phyloP scores from a whole-genome alignment of 805 yeast species.

The Schwanniomyces polymorphus region DNA sequence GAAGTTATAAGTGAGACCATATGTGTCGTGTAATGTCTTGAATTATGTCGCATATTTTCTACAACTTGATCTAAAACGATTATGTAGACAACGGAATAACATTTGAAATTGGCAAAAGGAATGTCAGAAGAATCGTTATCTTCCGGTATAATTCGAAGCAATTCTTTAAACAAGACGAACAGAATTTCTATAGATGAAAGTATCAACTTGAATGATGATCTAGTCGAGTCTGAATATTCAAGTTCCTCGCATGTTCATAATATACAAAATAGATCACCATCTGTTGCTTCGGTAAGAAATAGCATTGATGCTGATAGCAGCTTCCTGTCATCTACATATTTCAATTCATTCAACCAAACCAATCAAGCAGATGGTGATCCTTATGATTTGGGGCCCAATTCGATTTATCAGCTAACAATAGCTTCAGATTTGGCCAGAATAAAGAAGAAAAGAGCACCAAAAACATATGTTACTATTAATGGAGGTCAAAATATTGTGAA shows the following conservation, averaged over 20 bases:
- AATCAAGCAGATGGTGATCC: conserved; percentile 14
- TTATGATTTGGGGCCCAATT: conserved; percentile 68
- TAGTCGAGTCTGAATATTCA: conserved; percentile 26
- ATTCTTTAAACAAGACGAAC: neutral
- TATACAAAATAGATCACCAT: conserved; percentile 11
- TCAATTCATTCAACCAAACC: conserved; percentile 16
- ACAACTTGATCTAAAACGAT: neutral
- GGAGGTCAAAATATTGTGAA: conserved; percentile 44
- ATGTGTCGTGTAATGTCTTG: neutral
- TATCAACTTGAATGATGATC: conserved; percentile 33
- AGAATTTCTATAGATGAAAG: conserved; percentile 22
- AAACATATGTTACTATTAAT: conserved; percentile 35
- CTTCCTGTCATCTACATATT: conserved; percentile 26
- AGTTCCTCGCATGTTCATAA: conserved; percentile 11
- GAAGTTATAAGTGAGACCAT: neutral
- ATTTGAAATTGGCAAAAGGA: neutral
- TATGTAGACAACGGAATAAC: neutral
- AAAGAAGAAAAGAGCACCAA: conserved; percentile 32
- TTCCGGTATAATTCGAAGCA: neutral
- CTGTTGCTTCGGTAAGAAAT: conserved; percentile 19
- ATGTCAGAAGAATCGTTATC: conserved; percentile 9
- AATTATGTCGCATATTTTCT: neutral
- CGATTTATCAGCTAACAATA: conserved; percentile 74
- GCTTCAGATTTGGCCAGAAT: conserved; percentile 50
- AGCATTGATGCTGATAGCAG: conserved; percentile 33